These are phyloP conservation scores for Sclerotinia nivalis DNA, from an alignment of 2,329 filamentous ascomycete genomes.

Conservation along the genomic window DNA sequence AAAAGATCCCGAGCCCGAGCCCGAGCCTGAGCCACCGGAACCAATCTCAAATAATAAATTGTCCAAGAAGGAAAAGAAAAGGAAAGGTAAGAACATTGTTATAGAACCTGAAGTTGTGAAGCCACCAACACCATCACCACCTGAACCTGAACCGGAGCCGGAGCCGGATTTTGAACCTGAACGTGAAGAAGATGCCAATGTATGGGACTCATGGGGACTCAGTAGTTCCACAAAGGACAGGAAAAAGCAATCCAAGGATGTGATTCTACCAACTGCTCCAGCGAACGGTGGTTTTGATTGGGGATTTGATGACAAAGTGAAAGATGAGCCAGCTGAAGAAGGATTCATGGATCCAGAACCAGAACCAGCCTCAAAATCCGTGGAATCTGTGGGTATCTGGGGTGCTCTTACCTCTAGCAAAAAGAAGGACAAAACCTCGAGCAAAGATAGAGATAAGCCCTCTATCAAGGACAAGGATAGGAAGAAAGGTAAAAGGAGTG, in stretches of 20 bases:
- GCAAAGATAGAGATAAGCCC: conserved; percentile 17
- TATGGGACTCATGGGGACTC: conserved; percentile 40
- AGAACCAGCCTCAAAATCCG: conserved; percentile 25
- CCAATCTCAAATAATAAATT: conserved; percentile 38
- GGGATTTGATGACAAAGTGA: conserved; percentile 5
- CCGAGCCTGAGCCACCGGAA: conserved; percentile 28
- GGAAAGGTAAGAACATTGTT: conserved; percentile 43
- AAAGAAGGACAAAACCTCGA: conserved; percentile 26
- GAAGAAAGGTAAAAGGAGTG: conserved; percentile 46
- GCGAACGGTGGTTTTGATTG: conserved; percentile 17
- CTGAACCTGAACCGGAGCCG: conserved; percentile 42
- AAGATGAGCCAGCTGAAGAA: conserved; percentile 44
- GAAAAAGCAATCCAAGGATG: conserved; percentile 27
- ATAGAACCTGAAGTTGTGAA: conserved; percentile 38
- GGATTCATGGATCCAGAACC: conserved; percentile 26
- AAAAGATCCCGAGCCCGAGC: conserved; percentile 20
- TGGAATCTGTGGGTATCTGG: conserved; percentile 28
- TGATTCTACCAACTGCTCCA: conserved; percentile 8
- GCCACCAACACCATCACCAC: conserved; percentile 30
- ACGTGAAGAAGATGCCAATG: conserved; percentile 29
- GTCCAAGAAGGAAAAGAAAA: conserved; percentile 53
- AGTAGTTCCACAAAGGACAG: conserved; percentile 46
- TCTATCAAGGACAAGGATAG: conserved; percentile 43
- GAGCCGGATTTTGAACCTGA: conserved; percentile 27
- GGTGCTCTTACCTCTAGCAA: conserved; percentile 24